Percentiles rank a stretch among this genome's conserved stretches.
These are phyloP conservation scores for Fibroporia radiculosa DNA, from an alignment of 768 basidiomycete genomes.

Conservation along the genomic window DNA sequence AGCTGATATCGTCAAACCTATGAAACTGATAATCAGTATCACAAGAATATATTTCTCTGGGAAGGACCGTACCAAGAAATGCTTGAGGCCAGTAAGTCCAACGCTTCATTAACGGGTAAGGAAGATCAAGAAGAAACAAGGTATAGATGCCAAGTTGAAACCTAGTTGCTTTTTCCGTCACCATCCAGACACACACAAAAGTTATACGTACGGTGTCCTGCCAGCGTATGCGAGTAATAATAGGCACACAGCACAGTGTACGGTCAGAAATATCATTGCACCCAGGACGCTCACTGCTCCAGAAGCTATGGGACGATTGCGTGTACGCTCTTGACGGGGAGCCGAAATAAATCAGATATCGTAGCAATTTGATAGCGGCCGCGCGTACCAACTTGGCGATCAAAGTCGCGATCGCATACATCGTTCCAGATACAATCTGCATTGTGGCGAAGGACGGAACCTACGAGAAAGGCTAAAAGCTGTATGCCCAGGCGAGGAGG, in stretches of 20 bases:
- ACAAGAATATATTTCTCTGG: neutral
- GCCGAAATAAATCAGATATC: no score
- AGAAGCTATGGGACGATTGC: conserved; percentile 23
- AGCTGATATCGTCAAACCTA: conserved; percentile 1
- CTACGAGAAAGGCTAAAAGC: conserved; percentile 5
- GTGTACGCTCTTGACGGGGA: conserved; percentile 21
- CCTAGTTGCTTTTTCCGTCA: neutral
- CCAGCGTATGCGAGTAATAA: neutral
- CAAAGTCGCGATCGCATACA: conserved; percentile 22
- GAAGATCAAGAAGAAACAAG: conserved; percentile 12
- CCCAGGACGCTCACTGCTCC: conserved; percentile 21
- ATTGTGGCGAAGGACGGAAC: conserved; percentile 10
- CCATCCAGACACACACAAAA: neutral
- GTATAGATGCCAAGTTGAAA: conserved; percentile 13
- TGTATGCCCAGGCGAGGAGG: conserved; percentile 2
- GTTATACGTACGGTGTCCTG: neutral
- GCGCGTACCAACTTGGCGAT: conserved; percentile 29
- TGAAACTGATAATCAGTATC: neutral
- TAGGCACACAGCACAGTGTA: conserved; percentile 8
- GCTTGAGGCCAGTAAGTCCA: conserved; percentile 57
- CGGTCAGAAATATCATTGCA: conserved; percentile 19
- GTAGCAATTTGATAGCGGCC: no score
- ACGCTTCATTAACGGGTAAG: conserved; percentile 48
- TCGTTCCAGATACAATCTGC: conserved; percentile 21
- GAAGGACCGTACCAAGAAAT: conserved; percentile 42